Evolutionary conservation across 768 basidiomycete genomes (phyloP).

Genomic region (Kwoniella heveanensis): DNA sequence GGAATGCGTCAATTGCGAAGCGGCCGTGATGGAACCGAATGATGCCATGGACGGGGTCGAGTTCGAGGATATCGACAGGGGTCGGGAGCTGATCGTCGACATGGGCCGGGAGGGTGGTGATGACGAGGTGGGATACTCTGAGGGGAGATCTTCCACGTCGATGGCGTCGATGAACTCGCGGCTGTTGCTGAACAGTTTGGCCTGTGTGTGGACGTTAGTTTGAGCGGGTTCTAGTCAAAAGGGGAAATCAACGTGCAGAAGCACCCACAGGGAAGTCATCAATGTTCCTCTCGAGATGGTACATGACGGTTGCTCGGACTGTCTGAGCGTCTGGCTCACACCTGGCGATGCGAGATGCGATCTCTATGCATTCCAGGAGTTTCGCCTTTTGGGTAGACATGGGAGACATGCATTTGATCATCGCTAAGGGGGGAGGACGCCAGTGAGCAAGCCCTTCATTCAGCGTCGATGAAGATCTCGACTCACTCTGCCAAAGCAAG

Average conservation of each 20-base stretch:
- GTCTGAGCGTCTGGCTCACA: constrained; percentile 93
- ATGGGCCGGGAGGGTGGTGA: constrained; percentile 32
- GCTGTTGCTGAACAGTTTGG: constrained; percentile 82
- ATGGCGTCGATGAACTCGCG: constrained; percentile 87
- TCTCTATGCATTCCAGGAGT: constrained; percentile 78
- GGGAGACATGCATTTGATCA: constrained; percentile 84
- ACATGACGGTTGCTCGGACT: constrained; percentile 82
- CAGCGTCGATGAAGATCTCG: no score
- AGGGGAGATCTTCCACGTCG: constrained; percentile 76
- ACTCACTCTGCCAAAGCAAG: constrained; percentile 72
- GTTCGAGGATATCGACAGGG: constrained; percentile 58
- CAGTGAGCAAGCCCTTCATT: not conserved
- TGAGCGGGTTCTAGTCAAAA: constrained; percentile 4
- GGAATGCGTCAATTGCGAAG: constrained; percentile 18
- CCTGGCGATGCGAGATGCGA: constrained; percentile 84
- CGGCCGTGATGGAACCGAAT: constrained; percentile 30
- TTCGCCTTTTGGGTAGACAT: constrained; percentile 76
- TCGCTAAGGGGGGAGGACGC: constrained; percentile 59
- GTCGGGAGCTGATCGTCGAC: constrained; percentile 57
- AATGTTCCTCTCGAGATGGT: constrained; percentile 77
- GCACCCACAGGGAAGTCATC: constrained; percentile 75
- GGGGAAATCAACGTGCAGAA: not conserved
- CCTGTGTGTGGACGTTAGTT: no score
- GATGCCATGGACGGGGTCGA: constrained; percentile 41
- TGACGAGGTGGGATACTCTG: constrained; percentile 29